Evolutionary conservation across 768 basidiomycete species (phyloP), one percentile per base, ranked within the genome.

Genomic region (Xerocomus potaroensis): DNA sequence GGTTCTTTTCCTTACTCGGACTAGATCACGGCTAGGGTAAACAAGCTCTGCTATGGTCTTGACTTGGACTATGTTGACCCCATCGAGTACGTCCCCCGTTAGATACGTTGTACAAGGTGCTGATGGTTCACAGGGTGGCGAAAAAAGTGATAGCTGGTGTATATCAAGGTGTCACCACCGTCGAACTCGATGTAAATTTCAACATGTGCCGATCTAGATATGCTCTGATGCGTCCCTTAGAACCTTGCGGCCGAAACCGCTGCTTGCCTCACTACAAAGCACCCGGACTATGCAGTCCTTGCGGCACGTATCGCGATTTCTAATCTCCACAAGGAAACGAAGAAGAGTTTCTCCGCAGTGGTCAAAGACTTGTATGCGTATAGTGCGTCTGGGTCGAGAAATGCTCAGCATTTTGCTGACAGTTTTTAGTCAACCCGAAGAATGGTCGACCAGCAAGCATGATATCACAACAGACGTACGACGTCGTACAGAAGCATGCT

Each of bases 281-380:
- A 94, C 62, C 93, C 95, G 8, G 96, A 99, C 65, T 99, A 99
- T 59, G 96, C 96, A 21, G 84, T 98, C 50, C 90, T 99, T 53
- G 96, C 96, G 5, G 96, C 96, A 18, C 91, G 96, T 48, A 98
- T 99, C 44, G 96, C 96, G 46, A 92, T 99, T 59, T 97, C 95
- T 40, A 99, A 98, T 64, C 72, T 98, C 10, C 96, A 99, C 79
- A 98, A 99, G 62, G 95, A 99, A 72, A 98, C 96, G 15, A 97
- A 93, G 74, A 98, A 98, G 76, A 89, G 72, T 57, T 98, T 99
- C 65, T 92, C 91, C 1, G 79, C 84, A 49, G 95, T 99, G 53
- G 78, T 99, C 61, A 81, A 81, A 49, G 94, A 98, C 63, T 72
- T 99, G 30, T 91, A 97, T 65, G 72, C 79, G 37, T 98, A 94